These are phyloP conservation scores for Verbena officinalis DNA, from an alignment of 257 asterid species.

Conservation along the genomic window DNA sequence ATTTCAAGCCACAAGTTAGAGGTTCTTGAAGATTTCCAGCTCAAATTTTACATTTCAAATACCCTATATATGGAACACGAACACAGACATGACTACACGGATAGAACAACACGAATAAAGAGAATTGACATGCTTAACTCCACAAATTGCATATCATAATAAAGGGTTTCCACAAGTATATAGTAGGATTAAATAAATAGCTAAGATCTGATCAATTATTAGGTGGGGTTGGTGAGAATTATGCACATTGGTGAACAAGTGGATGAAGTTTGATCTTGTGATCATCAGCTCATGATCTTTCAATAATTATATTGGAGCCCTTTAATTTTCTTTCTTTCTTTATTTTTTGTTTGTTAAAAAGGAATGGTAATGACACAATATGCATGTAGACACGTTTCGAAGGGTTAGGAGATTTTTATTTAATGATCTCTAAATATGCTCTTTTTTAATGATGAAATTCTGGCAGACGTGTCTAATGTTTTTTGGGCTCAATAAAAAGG, in stretches of 20 bases:
- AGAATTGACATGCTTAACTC: constrained; percentile 29
- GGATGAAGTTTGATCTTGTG: constrained; percentile 40
- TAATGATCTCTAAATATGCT: not conserved
- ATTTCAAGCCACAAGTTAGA: too few relatives aligned
- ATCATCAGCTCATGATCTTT: constrained; percentile 31
- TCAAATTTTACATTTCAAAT: too few relatives aligned
- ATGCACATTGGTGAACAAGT: constrained; percentile 66
- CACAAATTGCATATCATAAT: constrained; percentile 27
- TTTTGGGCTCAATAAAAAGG: constrained; percentile 22
- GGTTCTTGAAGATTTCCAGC: too few relatives aligned
- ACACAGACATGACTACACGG: too few relatives aligned
- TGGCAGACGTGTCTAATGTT: constrained; percentile 26
- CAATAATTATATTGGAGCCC: constrained; percentile 22
- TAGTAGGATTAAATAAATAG: constrained; percentile 29
- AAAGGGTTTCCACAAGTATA: constrained; percentile 3
- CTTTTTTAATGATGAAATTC: not conserved
- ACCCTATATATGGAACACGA: not conserved
- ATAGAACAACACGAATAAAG: too few relatives aligned
- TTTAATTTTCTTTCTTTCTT: constrained; percentile 7
- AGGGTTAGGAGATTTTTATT: constrained; percentile 32
- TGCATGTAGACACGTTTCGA: constrained; percentile 45
- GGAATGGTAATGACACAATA: constrained; percentile 39
- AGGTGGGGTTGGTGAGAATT: constrained; percentile 47
- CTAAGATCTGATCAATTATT: constrained; percentile 43
- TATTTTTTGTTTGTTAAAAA: constrained; percentile 27